A percentile compares a stretch with the other conserved stretches of the same genome.
phyloP scores from a whole-genome alignment of 2,329 filamentous ascomycete genomes.

The Coleophoma crateriformis region DNA sequence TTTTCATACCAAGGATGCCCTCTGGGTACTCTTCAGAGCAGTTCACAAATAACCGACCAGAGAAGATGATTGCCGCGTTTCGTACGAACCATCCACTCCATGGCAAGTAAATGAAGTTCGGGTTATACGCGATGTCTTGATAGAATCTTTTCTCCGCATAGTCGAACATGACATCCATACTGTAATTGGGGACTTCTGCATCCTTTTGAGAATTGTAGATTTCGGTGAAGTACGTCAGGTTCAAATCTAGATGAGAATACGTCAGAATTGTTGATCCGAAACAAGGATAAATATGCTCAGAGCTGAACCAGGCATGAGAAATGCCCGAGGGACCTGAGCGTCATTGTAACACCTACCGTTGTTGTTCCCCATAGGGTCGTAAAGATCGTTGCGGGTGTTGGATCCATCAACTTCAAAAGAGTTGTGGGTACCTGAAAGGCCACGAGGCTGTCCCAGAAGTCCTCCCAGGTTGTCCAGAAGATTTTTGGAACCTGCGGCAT shows the following conservation, averaged over 20 bases:
- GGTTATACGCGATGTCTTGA: conserved; percentile 21
- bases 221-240: conserved; percentile 15
- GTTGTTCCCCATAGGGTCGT: too few species aligned
- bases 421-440: too few species aligned
- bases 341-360: too few species aligned
- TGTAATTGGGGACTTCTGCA: conserved; percentile 6
- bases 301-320: conserved; percentile 31
- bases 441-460: too few species aligned
- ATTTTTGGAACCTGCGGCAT: too few species aligned
- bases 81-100: conserved; percentile 18
- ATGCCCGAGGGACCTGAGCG: conserved; percentile 2
- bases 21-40: conserved; percentile 17
- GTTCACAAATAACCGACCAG: conserved; percentile 20
- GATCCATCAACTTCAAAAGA: too few species aligned
- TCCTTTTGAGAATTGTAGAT: conserved; percentile 15
- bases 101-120: conserved; percentile 24
- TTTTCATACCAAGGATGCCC: conserved; percentile 6
- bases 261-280: conserved; percentile 14
- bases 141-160: conserved; percentile 14
- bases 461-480: too few species aligned
- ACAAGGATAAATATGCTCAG: background rate
- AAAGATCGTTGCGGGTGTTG: too few species aligned
- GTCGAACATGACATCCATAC: conserved; percentile 26
- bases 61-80: conserved; percentile 17
- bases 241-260: conserved; percentile 1